Base-by-base conservation (phyloP, 768 basidiomycete genomes). In the Phaeotremella fagi region DNA sequence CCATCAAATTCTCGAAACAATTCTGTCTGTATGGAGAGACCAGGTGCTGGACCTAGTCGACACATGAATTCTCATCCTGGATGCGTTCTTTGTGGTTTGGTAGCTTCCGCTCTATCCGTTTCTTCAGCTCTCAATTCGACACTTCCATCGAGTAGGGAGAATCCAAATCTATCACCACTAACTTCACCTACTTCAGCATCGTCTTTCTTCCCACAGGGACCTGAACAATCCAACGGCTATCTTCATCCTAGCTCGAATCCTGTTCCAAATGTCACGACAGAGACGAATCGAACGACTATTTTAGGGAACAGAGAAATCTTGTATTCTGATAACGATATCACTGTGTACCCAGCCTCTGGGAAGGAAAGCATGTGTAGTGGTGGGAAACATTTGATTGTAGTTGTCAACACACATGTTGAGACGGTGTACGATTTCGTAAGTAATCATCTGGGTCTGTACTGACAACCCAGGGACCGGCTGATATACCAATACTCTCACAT, bases 391-490 rank as follows among this genome's bases (percentile, higher is more conserved):
- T 24, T 66, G 27, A 55, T 70, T 4, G 51, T 64, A 7, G 63
- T 67, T 14, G 18, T 67, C 29, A 70, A 70, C 41, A 27, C 47
- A 27, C 68, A 70, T 52, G 26, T 62, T 18, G 65, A 66, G 54
- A 63, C 42, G 23, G 61, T 70, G 16, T 67, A 70, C 38, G 63
- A 65, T 15, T 42, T 70, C 26, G 68, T 70, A 44, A 55, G 68
- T 63, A 20, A 28, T 22, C 36, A 29, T 28, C 31, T 25, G 20
- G 37, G 22, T 28, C 24, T 29, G 12, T 18, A 12, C 20, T 18
- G 20, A 35, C 24, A 22, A n/a, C 26, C 36, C 28, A 70, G 68
- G 60, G 64, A 16, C 63, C 68, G 16, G 43, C 59, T 1, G 65
- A 70, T 45, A 51, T 70, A 16, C 65, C 68, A 1, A 23, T 61